Conservation (phyloP, 108 stramenopile species). For the Skeletonema grethae region DNA sequence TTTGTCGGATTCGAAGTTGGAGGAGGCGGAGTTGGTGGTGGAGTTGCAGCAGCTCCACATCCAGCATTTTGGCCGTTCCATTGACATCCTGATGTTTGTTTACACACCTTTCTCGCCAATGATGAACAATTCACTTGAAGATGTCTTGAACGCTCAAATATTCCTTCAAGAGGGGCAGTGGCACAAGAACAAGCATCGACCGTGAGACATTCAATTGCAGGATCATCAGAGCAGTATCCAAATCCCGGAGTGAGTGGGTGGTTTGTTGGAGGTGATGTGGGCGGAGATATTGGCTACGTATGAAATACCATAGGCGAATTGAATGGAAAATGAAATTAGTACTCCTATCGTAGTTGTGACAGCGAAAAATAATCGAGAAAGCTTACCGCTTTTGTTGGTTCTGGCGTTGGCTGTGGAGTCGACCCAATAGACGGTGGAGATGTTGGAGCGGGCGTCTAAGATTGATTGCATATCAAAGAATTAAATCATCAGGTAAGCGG, state of each 20-base stretch:
- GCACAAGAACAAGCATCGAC: neutral
- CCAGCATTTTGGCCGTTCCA: neutral
- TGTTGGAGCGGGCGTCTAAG: neutral
- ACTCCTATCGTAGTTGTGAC: neutral
- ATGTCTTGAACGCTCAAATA: neutral
- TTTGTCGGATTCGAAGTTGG: constrained; percentile 1
- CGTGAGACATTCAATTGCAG: neutral
- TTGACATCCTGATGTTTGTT: neutral
- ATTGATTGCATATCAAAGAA: neutral
- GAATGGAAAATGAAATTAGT: neutral
- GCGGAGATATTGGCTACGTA: neutral
- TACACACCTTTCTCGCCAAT: neutral
- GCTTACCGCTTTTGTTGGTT: neutral
- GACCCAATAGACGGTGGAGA: neutral
- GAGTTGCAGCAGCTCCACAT: neutral
- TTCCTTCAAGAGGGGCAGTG: neutral
- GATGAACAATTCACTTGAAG: neutral
- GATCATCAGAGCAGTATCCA: neutral
- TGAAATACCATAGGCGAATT: neutral
- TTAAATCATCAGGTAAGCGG: neutral
- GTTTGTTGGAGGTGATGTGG: neutral
- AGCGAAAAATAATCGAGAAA: neutral
- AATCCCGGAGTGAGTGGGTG: neutral
- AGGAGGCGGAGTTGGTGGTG: neutral
- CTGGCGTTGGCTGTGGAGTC: neutral